These are phyloP conservation scores for Phanerochaete sordida DNA, from an alignment of 768 basidiomycete genomes.

Conservation along the genomic window DNA sequence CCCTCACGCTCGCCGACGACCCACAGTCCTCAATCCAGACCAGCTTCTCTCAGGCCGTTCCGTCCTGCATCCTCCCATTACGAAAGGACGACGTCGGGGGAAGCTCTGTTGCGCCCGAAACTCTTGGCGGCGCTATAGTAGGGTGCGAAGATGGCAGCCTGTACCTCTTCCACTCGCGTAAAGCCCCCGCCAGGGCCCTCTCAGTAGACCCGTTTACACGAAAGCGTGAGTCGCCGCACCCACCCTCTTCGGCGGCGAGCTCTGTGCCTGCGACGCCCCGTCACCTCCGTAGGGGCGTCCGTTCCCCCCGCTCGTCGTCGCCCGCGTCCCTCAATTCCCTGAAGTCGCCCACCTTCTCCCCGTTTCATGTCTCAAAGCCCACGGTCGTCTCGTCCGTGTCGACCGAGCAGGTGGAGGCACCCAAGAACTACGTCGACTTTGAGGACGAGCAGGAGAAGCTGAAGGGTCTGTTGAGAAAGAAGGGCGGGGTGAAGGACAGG, in stretches of 20 bases:
- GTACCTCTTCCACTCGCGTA: constrained; percentile 26
- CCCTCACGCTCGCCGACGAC: constrained; percentile 7
- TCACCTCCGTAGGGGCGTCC: constrained; percentile 8
- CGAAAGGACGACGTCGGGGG: not conserved
- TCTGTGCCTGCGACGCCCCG: constrained; percentile 16
- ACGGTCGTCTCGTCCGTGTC: constrained; percentile 72
- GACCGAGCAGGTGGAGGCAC: constrained; percentile 67
- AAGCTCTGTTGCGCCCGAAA: not conserved
- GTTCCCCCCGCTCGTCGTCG: constrained; percentile 29
- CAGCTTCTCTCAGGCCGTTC: constrained; percentile 5
- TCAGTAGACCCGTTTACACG: not conserved
- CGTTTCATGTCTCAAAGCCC: constrained; percentile 56
- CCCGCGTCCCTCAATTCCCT: constrained; percentile 34
- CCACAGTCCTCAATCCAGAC: not conserved
- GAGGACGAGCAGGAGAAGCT: constrained; percentile 78
- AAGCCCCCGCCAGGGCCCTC: not conserved
- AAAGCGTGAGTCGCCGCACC: not conserved
- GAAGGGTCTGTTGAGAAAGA: constrained; percentile 67
- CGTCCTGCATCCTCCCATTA: constrained; percentile 3
- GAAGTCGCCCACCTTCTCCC: constrained; percentile 25
- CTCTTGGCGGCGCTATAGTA: constrained; percentile 23
- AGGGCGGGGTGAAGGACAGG: constrained; percentile 32
- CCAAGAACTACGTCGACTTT: constrained; percentile 76
- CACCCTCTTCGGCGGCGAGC: not conserved
- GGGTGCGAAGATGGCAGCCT: constrained; percentile 37